phyloP scores from a whole-genome alignment of 352 stramenopile genomes.

The Globisporangium apiculatum region DNA sequence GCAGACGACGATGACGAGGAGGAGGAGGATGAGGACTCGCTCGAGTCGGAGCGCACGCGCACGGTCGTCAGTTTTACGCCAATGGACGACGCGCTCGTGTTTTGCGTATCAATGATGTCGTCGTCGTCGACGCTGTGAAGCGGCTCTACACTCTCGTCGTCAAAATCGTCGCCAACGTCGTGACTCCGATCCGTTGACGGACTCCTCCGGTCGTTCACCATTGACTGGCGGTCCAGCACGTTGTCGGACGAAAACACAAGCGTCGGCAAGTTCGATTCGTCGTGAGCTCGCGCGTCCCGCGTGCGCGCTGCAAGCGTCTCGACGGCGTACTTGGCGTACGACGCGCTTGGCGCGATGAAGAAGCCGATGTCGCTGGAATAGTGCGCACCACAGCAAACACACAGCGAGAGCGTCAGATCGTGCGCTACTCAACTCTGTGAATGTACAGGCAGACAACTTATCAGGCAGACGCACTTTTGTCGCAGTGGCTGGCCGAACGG shows the following conservation, averaged over 20 bases:
- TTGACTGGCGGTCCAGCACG: conserved; percentile 42
- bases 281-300: background rate
- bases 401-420: background rate
- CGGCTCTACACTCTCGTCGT: conserved; percentile 3
- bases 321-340: conserved; percentile 31
- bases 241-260: conserved; percentile 43
- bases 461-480: conserved; percentile 24
- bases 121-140: conserved; percentile 3
- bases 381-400: background rate
- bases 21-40: background rate
- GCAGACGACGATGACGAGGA: conserved; percentile 4
- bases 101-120: background rate
- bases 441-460: too few relatives aligned
- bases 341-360: conserved; percentile 36
- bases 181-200: conserved; percentile 17
- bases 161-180: conserved; percentile 7
- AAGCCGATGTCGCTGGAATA: conserved; percentile 37
- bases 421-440: background rate
- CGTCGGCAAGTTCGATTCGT: conserved; percentile 14
- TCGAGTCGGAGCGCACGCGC: background rate
- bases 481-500: conserved; percentile 32
- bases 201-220: conserved; percentile 16
- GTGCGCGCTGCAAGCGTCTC: conserved; percentile 17
- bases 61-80: background rate
- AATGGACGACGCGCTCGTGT: background rate